phyloP scores from a whole-genome alignment of 108 stramenopile species.

The Skeletonema menzelii region DNA sequence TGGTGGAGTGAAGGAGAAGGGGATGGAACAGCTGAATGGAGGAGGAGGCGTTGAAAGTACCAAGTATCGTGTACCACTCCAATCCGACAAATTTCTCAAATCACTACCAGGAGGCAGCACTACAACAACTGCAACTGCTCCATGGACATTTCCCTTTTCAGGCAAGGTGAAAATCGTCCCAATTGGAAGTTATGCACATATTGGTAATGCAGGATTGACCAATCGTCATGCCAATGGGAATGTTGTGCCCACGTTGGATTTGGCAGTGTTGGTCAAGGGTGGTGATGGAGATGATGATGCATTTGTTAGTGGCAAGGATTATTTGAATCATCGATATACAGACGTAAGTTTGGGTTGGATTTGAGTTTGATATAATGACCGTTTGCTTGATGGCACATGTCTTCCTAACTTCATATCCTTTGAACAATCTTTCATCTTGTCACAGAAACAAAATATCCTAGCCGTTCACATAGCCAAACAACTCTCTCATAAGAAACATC shows the following conservation, averaged over 20 bases:
- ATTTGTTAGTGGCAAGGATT: slow-evolving; percentile 71
- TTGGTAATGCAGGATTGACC: slow-evolving; percentile 58
- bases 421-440: not conserved
- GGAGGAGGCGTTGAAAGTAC: not conserved
- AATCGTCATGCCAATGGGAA: slow-evolving; percentile 74
- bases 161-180: slow-evolving; percentile 17
- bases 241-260: slow-evolving; percentile 67
- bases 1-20: slow-evolving; percentile 6
- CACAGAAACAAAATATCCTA: slow-evolving; percentile 75
- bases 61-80: slow-evolving; percentile 32
- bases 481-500: slow-evolving; percentile 58
- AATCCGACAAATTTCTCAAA: slow-evolving; percentile 57
- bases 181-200: slow-evolving; percentile 37
- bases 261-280: slow-evolving; percentile 53
- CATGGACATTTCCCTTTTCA: slow-evolving; percentile 36
- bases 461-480: slow-evolving; percentile 58
- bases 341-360: slow-evolving; percentile 63
- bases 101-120: slow-evolving; percentile 12
- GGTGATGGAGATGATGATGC: slow-evolving; percentile 23
- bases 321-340: slow-evolving; percentile 70
- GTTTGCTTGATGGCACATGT: not conserved
- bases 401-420: not conserved
- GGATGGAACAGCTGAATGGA: not conserved
- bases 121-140: not conserved
- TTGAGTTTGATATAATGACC: not conserved